Percentiles rank a stretch among this genome's conserved stretches.
These are phyloP conservation scores for Discostella pseudostelligera DNA, from an alignment of 108 stramenopile genomes.

Conservation along the genomic window DNA sequence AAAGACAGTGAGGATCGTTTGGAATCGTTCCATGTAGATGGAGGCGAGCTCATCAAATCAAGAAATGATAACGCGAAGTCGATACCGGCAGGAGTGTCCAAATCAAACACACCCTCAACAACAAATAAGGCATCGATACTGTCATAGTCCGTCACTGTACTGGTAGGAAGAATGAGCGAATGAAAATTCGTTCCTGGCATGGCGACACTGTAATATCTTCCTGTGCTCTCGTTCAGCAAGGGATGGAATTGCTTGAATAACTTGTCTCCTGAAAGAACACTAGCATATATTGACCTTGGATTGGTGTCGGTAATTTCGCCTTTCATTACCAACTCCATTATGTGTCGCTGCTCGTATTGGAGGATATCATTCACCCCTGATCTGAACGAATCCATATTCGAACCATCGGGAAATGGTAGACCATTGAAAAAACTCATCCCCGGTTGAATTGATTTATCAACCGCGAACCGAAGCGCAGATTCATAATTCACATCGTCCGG, in stretches of 20 bases:
- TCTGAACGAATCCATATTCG: slow-evolving; percentile 30
- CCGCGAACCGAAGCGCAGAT: slow-evolving; percentile 27
- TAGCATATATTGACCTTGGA: slow-evolving; percentile 72
- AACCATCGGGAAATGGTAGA: slow-evolving; percentile 59
- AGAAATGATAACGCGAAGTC: slow-evolving; percentile 47
- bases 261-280: slow-evolving; percentile 57
- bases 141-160: background rate
- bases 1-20: slow-evolving; percentile 51
- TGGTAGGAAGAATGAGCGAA: slow-evolving; percentile 49
- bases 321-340: slow-evolving; percentile 52
- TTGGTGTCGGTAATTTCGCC: slow-evolving; percentile 65
- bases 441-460: slow-evolving; percentile 35
- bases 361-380: slow-evolving; percentile 50
- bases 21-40: slow-evolving; percentile 28
- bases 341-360: slow-evolving; percentile 57
- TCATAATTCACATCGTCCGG: slow-evolving; percentile 19
- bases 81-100: slow-evolving; percentile 44
- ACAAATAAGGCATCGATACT: slow-evolving; percentile 56
- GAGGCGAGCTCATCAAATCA: slow-evolving; percentile 37
- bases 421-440: slow-evolving; percentile 88
- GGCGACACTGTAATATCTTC: slow-evolving; percentile 43
- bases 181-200: slow-evolving; percentile 35
- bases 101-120: slow-evolving; percentile 62
- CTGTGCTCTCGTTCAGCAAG: slow-evolving; percentile 42
- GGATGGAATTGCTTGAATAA: slow-evolving; percentile 63